Evolutionary conservation across 2,329 filamentous ascomycete genomes (phyloP), one percentile per base, ranked within the genome.

Genomic region (Saccharata proteae): DNA sequence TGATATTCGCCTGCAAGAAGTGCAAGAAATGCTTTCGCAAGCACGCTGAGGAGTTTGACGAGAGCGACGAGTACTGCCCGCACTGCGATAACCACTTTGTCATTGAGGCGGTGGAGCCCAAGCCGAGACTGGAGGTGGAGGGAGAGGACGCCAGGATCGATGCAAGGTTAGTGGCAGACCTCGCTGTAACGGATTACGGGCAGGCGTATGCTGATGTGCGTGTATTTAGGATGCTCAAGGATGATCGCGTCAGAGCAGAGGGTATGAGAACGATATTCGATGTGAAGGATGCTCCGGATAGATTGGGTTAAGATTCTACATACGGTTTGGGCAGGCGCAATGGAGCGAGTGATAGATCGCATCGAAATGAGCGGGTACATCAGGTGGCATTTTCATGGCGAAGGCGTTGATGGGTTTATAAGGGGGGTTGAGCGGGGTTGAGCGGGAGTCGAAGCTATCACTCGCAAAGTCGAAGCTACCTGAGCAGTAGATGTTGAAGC

Each of bases 11-110:
- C 31, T 98, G 90, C 72, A 98, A 98, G 50, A 98, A 98, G 65
- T 98, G 90, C 75, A 86, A 80, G 46, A 98, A 98, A 62, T 86
- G 79, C 59, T 98, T 98, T 67, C 80, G 90, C 44, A 98, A 96
- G 55, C 83, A 98, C 48, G 80, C 80, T 26, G 64, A 74, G 42
- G 82, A 93, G 55, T 94, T 93, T 47, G 90, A 98, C 45, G 90
- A 98, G 46, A 79, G 82, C 54, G 90, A 98, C 62, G 92, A 98
- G 57, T 98, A 93, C 68, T 98, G 90, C 65, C 92, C 90, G 14
- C 83, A 94, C 63, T 98, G 90, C 65, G 90, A 98, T 55, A 98
- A 98, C 62, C 92, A 98, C 60, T 98, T 86, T 52, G 80, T 98
- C 22, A 67, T 98, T 41, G 86, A 96, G 4, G 92, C 90, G 30